Base-by-base conservation (phyloP, 2,329 filamentous ascomycete genomes). In the Plectosphaerella plurivora region DNA sequence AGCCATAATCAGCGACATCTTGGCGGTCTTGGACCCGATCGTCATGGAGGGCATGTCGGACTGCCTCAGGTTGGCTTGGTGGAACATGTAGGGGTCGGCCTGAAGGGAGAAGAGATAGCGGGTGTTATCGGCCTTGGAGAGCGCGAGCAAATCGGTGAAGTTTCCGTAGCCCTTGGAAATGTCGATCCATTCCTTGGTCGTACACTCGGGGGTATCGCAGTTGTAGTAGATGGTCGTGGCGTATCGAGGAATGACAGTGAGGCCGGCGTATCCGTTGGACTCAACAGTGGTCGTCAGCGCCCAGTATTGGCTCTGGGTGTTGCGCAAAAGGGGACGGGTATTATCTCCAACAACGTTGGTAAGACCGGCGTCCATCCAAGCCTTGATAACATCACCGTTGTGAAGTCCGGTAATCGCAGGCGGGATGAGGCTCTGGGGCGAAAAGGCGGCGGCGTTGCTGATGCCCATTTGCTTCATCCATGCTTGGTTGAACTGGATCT, bases 211-310 rank as follows among this genome's bases (percentile, higher is more conserved):
- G 14, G 73, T 74, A 60, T 83, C 76, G 63, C 82, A 85, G 67
- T 86, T 84, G 72, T 82, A 86, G 69, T 84, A 86, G 55, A 86
- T 84, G 44, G 78, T 76, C 3, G 79, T 81, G 1, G 82, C 78
- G 76, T 77, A 86, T 44, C 82, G 78, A 5, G 80, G 81, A 61
- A 82, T 77, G 49, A 85, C 73, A 53, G 73, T 73, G 42, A 83
- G 70, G 1, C 82, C 82, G 42, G 67, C 75, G 57, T 76, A 81
- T 0, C 82, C 82, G 58, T 85, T 81, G 10, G 55, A 60, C 1
- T 65, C 72, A 1, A 75, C 71, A 3, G 69, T 83, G 48, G 74
- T 79, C 47, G 75, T 79, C 37, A 80, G 71, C 1, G 81, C 78
- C 74, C 79, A 83, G 66, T 78, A 81, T 12, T 65, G 53, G 67